These are phyloP conservation scores for Craspedostauros australis DNA, from an alignment of 108 stramenopile species.

Conservation along the genomic window DNA sequence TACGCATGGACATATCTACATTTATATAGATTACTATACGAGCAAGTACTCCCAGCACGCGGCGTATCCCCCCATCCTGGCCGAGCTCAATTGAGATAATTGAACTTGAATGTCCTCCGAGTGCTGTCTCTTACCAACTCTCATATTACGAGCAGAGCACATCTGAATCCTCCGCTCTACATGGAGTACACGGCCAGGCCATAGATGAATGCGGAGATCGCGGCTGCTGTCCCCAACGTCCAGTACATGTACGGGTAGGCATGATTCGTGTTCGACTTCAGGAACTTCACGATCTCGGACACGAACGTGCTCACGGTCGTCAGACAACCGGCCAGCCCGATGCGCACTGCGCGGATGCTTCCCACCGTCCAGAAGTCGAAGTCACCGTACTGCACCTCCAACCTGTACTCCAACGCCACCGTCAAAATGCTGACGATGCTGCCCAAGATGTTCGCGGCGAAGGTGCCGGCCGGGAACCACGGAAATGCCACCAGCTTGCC, in stretches of 20 bases:
- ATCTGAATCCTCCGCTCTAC: too few relatives aligned
- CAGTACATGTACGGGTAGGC: slow-evolving; percentile 28
- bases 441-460: slow-evolving; percentile 46
- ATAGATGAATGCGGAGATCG: slow-evolving; percentile 1
- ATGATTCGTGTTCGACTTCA: slow-evolving; percentile 6
- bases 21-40: too few relatives aligned
- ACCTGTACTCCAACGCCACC: slow-evolving; percentile 21
- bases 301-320: slow-evolving; percentile 65
- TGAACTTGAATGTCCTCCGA: too few relatives aligned
- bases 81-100: too few relatives aligned
- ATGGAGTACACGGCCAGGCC: background rate
- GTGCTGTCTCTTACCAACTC: too few relatives aligned
- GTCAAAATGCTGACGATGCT: slow-evolving; percentile 29
- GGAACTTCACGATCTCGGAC: slow-evolving; percentile 32
- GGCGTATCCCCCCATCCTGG: too few relatives aligned
- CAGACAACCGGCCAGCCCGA: slow-evolving; percentile 62
- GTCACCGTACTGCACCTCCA: background rate
- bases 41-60: too few relatives aligned
- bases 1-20: too few relatives aligned
- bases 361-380: slow-evolving; percentile 27
- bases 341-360: slow-evolving; percentile 27
- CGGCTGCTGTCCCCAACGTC: background rate
- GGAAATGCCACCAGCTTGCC: slow-evolving; percentile 10
- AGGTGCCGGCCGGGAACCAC: slow-evolving; percentile 56
- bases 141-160: too few relatives aligned